Evolutionary conservation across 78 protist genomes (phyloP).

Genomic region (Creolimax fragrantissima): DNA sequence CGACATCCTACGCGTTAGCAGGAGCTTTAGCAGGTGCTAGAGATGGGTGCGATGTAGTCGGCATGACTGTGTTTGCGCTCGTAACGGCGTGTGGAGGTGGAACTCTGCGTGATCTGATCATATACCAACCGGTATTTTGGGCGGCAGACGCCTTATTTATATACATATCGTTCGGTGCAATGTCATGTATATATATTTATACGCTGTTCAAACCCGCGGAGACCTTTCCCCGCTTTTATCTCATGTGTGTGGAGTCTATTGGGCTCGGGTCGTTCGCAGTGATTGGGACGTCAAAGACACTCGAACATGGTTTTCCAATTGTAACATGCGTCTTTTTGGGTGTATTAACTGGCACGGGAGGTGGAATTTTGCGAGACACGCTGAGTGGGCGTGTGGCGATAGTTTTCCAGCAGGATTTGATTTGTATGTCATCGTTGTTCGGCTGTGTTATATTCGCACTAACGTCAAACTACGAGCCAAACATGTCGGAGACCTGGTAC

Average conservation of each 20-base stretch:
- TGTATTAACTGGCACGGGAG: not conserved
- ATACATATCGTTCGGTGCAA: not conserved
- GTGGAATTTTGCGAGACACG: conserved; percentile 5
- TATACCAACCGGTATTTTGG: not conserved
- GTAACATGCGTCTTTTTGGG: not conserved
- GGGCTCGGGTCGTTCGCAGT: conserved; percentile 8
- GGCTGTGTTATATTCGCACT: not conserved
- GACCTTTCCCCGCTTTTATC: not conserved
- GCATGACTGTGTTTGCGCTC: conserved; percentile 7
- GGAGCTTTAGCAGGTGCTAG: conserved; percentile 2
- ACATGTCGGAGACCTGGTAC: not conserved
- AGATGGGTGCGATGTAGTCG: conserved; percentile 5
- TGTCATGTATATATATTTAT: not conserved
- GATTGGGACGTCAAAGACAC: not conserved
- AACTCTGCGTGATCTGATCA: not conserved
- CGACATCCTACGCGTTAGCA: not conserved
- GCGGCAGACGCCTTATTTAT: not conserved
- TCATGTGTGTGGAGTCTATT: not conserved
- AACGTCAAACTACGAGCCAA: not conserved
- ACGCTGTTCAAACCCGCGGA: not conserved
- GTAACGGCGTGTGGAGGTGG: not conserved
- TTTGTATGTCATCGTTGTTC: not conserved
- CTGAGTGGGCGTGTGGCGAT: not conserved
- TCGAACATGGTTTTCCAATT: not conserved
- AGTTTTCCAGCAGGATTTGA: not conserved